Conservation (phyloP, 2,329 filamentous ascomycete species). For the Pseudogymnoascus sp. region DNA sequence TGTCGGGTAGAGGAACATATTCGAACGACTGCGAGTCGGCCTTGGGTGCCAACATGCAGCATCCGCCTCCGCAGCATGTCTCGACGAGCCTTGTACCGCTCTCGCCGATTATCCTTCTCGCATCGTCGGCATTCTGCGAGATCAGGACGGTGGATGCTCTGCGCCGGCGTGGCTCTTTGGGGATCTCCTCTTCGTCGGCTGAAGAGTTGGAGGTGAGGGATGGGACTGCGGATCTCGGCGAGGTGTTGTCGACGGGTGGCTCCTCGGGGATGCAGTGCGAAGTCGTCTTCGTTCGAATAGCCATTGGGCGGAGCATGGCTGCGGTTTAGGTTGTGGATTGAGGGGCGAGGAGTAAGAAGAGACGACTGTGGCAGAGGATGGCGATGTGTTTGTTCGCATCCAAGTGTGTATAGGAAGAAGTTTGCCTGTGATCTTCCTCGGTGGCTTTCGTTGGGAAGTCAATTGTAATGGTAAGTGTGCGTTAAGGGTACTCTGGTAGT, state of each 20-base stretch:
- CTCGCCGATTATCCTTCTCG: constrained; percentile 56
- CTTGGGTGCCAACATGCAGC: constrained; percentile 44
- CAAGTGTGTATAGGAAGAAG: not conserved
- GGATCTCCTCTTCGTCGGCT: constrained; percentile 35
- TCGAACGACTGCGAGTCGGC: constrained; percentile 43
- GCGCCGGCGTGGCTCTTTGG: constrained; percentile 40
- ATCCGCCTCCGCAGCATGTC: constrained; percentile 56
- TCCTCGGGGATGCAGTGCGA: constrained; percentile 13
- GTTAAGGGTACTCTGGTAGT: constrained; percentile 1
- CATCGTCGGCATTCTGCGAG: constrained; percentile 52
- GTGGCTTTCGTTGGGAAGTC: not conserved
- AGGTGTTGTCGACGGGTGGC: constrained; percentile 9
- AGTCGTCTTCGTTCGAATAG: constrained; percentile 22
- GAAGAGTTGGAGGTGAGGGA: constrained; percentile 55
- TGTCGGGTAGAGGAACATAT: constrained; percentile 57
- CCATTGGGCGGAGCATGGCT: constrained; percentile 19
- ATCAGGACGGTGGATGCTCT: constrained; percentile 63
- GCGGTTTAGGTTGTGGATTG: not conserved
- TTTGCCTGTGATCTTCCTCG: not conserved
- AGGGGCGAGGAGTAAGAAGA: not conserved
- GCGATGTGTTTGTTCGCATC: not conserved
- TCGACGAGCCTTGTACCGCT: constrained; percentile 52
- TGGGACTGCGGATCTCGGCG: constrained; percentile 45
- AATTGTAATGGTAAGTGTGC: not conserved
- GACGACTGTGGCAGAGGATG: not conserved